These are phyloP conservation scores for Nissolia schottii DNA, from an alignment of 306 rosid genomes.

Conservation along the genomic window DNA sequence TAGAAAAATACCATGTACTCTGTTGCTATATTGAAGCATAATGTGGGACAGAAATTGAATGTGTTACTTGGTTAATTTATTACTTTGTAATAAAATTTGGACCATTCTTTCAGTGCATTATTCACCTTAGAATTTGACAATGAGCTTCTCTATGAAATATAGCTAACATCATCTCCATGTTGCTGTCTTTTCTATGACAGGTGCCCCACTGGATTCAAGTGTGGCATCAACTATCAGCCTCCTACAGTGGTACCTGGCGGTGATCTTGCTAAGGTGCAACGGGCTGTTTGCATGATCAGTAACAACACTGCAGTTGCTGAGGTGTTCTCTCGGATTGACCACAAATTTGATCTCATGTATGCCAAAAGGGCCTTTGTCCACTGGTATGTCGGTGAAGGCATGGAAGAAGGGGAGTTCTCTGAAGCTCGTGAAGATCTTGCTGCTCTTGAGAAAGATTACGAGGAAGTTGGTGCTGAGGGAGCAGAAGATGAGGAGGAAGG, in stretches of 20 bases:
- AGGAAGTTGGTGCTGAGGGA: conserved; percentile 98
- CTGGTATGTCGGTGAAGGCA: conserved; percentile 98
- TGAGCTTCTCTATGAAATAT: not conserved
- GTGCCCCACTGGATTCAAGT: conserved; percentile 99
- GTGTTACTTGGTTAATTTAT: not conserved
- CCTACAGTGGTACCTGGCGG: conserved; percentile 95
- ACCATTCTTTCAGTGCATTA: not conserved
- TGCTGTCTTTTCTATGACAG: conserved; percentile 33
- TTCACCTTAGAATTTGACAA: not conserved
- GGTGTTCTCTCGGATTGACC: conserved; percentile 98
- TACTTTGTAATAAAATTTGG: not conserved
- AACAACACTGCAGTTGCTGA: conserved; percentile 99
- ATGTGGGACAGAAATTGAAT: not conserved
- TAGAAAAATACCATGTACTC: not conserved
- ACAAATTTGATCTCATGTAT: conserved; percentile 96
- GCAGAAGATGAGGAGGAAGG: conserved; percentile 80
- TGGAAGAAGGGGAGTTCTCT: conserved; percentile 99
- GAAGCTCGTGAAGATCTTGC: conserved; percentile 99
- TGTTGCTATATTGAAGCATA: not conserved
- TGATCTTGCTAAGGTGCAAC: conserved; percentile 94
- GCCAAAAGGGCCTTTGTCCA: conserved; percentile 98
- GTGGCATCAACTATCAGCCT: conserved; percentile 98
- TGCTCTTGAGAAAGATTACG: conserved; percentile 99
- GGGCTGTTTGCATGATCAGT: conserved; percentile 99
- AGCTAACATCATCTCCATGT: not conserved